Base-by-base conservation (phyloP, 2,329 filamentous ascomycete genomes). In the Trichoderma simmonsii region DNA sequence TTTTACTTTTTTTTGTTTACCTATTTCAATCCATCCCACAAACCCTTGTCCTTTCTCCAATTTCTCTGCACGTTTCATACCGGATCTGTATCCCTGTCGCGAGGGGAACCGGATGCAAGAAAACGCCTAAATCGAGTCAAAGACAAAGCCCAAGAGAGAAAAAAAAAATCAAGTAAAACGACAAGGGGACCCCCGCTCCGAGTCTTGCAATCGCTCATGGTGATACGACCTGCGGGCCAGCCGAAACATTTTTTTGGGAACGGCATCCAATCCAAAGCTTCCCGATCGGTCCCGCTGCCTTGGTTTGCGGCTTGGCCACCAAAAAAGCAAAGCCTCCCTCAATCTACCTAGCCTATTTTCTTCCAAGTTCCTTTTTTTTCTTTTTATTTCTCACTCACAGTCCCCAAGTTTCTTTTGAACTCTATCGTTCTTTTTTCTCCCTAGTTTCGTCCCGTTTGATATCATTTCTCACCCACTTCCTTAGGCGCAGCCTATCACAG, bases 21-120 rank as follows among this genome's bases (percentile, higher is more conserved):
- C 34, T 30, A 7, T 32, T 14, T 48, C 24, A 36, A 9, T 43
- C 24, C 26, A 8, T 43, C 34, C 24, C 32, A 39, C 24, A 21
- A 26, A 57, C 54, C 64, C 64, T 30, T 39, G 64, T 26, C 24
- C 15, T 28, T 68, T 48, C 66, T 57, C 66, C 66, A 69, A 69
- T 61, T 61, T 61, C 66, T 51, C 36, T 36, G 48, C 66, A 69
- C 66, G 56, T 69, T 69, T 69, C 66, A 69, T 69, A 57, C 66
- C 66, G 39, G 9, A 24, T 60, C 56, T 30, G 36, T 28, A 70
- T 48, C 66, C 66, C 48, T 48, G 66, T 70, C 66, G 66, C 57
- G 66, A 70, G 66, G 57, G 66, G 57, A 48, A 61, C 54, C n/a
- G 18, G 60, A 11, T 63, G 60, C 34, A 63, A 63, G 34, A 28